A percentile compares a stretch with the other conserved stretches of the same genome.
Conservation (phyloP, 2,329 filamentous ascomycete genomes). For the Aspergillus transmontanensis region DNA sequence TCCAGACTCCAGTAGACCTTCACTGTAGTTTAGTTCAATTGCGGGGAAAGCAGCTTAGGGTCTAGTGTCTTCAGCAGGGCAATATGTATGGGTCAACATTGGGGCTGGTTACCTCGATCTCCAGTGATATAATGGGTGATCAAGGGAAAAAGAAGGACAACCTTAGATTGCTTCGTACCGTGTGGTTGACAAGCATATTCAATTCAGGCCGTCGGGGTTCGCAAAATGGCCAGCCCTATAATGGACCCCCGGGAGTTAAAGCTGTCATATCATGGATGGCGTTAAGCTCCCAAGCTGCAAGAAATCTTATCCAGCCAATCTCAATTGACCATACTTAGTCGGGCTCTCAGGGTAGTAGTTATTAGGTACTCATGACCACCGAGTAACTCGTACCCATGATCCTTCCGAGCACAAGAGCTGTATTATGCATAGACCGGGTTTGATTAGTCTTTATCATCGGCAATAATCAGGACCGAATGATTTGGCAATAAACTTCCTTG, state of each 20-base stretch:
- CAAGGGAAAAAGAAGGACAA: not conserved
- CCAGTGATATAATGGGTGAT: not conserved
- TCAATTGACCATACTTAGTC: not conserved
- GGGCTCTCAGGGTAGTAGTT: not conserved
- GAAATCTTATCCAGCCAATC: not conserved
- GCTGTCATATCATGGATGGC: too few species aligned
- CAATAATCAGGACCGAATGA: not conserved
- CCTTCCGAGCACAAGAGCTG: not conserved
- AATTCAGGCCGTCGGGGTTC: not conserved
- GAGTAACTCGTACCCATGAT: not conserved
- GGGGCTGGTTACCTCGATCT: not conserved
- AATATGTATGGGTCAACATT: not conserved
- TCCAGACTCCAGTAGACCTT: not conserved
- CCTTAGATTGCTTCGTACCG: not conserved
- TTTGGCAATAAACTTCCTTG: not conserved
- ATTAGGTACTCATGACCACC: not conserved
- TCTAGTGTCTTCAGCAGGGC: not conserved
- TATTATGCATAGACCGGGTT: not conserved
- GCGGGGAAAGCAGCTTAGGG: not conserved
- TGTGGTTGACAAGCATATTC: not conserved
- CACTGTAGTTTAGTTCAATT: not conserved
- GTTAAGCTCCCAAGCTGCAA: not conserved
- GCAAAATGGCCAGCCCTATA: not conserved
- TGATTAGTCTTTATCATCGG: not conserved
- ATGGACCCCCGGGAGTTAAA: too few species aligned